These are phyloP conservation scores for Solanum virginianum DNA, from an alignment of 257 asterid genomes.

Conservation along the genomic window DNA sequence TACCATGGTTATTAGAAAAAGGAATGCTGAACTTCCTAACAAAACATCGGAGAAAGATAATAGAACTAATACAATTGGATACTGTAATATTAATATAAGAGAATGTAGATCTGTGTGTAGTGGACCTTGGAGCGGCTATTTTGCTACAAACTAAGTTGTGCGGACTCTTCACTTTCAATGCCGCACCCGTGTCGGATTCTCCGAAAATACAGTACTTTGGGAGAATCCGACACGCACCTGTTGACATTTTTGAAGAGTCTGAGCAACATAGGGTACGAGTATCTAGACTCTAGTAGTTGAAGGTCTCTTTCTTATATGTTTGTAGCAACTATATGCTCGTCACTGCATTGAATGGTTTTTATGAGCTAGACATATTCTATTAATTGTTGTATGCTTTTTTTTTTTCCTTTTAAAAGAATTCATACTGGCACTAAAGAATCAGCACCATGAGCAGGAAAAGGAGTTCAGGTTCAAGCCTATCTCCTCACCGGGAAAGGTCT, in stretches of 20 bases:
- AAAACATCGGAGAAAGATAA: background rate
- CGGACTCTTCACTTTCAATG: no score
- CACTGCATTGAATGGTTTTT: background rate
- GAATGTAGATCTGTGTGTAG: background rate
- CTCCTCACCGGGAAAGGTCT: conserved; percentile 56
- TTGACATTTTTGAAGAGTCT: no score
- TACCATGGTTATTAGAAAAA: background rate
- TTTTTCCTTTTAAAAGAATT: background rate
- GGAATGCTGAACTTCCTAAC: background rate
- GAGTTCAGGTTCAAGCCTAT: conserved; percentile 47
- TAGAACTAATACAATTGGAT: background rate
- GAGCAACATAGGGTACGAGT: background rate
- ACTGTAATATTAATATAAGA: background rate
- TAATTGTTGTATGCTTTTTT: background rate
- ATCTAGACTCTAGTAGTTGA: background rate
- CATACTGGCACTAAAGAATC: background rate
- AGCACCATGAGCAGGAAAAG: conserved; percentile 49
- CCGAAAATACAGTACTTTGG: no score
- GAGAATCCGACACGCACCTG: no score
- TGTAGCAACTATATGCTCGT: background rate
- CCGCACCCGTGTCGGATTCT: no score
- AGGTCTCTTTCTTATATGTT: background rate
- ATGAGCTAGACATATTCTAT: background rate
- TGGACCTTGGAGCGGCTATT: background rate
- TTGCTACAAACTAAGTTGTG: background rate